phyloP scores from a whole-genome alignment of 331 rosid genomes.

The Acacia concinna region DNA sequence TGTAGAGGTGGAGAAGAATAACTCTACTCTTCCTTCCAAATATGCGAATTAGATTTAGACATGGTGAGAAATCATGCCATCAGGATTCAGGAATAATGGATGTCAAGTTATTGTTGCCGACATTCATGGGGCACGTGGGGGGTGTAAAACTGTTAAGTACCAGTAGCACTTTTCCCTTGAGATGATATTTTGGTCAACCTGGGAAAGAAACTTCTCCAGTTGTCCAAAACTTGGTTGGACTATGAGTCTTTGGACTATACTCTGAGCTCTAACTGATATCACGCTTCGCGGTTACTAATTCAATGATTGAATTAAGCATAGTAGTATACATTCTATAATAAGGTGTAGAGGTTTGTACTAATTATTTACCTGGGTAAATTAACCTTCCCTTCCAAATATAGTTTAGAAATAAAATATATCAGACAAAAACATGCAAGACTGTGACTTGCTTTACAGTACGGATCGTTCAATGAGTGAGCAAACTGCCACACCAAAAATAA shows the following conservation, averaged over 20 bases:
- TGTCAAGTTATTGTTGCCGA: conserved; percentile 2
- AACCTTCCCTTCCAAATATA: neutral
- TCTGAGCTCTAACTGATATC: conserved; percentile 5
- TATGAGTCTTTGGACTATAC: neutral
- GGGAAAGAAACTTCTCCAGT: conserved; percentile 5
- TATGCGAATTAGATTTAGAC: neutral
- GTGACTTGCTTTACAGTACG: neutral
- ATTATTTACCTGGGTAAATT: neutral
- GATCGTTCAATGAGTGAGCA: neutral
- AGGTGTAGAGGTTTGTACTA: neutral
- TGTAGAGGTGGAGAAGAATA: neutral
- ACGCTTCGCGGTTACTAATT: neutral
- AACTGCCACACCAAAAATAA: neutral
- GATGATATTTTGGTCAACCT: conserved; percentile 16
- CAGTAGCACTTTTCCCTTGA: neutral
- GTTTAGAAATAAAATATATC: neutral
- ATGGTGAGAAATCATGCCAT: neutral
- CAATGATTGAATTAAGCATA: neutral
- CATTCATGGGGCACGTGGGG: conserved; percentile 1
- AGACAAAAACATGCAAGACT: neutral
- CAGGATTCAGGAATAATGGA: neutral
- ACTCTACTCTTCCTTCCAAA: neutral
- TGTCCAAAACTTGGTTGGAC: conserved; percentile 1
- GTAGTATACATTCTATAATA: neutral
- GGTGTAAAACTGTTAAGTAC: neutral